Percentiles rank a stretch among this genome's conserved stretches.
Evolutionary conservation across 805 yeast species (phyloP).

Genomic region (Zygotorulaspora danielsina): DNA sequence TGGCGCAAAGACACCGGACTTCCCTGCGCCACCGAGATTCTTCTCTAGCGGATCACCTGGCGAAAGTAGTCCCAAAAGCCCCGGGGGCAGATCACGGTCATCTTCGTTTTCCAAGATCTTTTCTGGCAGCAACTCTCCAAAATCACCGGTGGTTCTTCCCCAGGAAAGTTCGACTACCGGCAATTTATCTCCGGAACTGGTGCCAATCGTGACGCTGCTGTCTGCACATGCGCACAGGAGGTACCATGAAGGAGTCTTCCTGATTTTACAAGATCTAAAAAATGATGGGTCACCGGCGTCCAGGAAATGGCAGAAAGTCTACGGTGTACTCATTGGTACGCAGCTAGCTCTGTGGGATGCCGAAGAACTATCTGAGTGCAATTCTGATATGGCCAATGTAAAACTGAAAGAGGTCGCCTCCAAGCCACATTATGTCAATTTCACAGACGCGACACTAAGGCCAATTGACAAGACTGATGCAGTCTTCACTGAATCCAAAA

Average conservation of each 20-base stretch:
- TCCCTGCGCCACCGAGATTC: conserved; percentile 28
- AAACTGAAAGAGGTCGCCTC: conserved; percentile 54
- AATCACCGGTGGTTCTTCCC: conserved; percentile 15
- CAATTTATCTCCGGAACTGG: conserved; percentile 39
- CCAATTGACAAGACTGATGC: conserved; percentile 62
- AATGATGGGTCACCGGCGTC: conserved; percentile 84
- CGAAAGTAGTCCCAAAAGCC: conserved; percentile 12
- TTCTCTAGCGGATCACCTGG: conserved; percentile 18
- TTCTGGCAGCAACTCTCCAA: conserved; percentile 18
- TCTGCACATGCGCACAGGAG: conserved; percentile 73
- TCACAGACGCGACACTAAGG: conserved; percentile 83
- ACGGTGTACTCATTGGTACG: conserved; percentile 85
- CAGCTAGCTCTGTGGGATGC: conserved; percentile 93
- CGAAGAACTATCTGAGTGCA: conserved; percentile 48
- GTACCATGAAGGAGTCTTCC: conserved; percentile 70
- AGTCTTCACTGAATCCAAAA: conserved; percentile 45
- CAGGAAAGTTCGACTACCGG: conserved; percentile 20
- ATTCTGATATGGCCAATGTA: conserved; percentile 37
- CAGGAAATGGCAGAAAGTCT: conserved; percentile 87
- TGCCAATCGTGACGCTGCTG: conserved; percentile 68
- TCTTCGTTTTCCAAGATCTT: conserved; percentile 23
- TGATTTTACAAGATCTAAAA: conserved; percentile 67
- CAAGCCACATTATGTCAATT: conserved; percentile 83
- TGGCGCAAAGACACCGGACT: conserved; percentile 25
- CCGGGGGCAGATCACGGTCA: conserved; percentile 19